Evolutionary conservation across 345 rosid species (phyloP).

Genomic region (Citrus reticulata): DNA sequence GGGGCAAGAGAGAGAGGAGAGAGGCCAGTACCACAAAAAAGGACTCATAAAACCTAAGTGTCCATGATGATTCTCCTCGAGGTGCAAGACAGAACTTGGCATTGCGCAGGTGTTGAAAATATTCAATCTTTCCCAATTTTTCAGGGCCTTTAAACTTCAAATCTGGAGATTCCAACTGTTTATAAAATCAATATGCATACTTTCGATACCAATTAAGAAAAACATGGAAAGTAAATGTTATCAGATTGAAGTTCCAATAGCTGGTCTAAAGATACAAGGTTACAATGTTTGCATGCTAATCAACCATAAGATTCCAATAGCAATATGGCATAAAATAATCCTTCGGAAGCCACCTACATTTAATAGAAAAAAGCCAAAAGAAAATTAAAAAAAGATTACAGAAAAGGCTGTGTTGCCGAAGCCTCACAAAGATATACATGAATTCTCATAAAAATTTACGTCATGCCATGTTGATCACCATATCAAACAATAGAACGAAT

Average conservation of each 20-base stretch:
- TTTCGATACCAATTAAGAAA: background rate
- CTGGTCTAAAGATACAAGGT: background rate
- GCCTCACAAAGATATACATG: background rate
- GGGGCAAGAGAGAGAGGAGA: background rate
- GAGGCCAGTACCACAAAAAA: constrained; percentile 72
- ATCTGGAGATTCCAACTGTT: constrained; percentile 96
- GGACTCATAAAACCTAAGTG: constrained; percentile 92
- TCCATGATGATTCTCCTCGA: constrained; percentile 98
- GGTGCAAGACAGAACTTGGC: constrained; percentile 98
- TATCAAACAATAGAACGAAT: background rate
- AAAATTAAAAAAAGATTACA: background rate
- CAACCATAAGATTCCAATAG: background rate
- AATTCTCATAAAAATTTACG: background rate
- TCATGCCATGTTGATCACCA: background rate
- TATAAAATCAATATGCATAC: constrained; percentile 10
- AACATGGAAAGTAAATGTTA: background rate
- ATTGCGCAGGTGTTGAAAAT: constrained; percentile 83
- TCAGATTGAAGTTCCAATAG: constrained; percentile 2
- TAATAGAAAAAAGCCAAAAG: background rate
- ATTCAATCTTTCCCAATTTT: constrained; percentile 73
- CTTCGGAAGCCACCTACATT: background rate
- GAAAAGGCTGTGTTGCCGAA: background rate
- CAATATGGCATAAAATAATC: background rate
- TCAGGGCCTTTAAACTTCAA: constrained; percentile 86
- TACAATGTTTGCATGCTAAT: background rate